A percentile compares a stretch with the other conserved stretches of the same genome.
phyloP scores from a whole-genome alignment of 495 filamentous ascomycete genomes.

The Hypoxylon subgilvum region DNA sequence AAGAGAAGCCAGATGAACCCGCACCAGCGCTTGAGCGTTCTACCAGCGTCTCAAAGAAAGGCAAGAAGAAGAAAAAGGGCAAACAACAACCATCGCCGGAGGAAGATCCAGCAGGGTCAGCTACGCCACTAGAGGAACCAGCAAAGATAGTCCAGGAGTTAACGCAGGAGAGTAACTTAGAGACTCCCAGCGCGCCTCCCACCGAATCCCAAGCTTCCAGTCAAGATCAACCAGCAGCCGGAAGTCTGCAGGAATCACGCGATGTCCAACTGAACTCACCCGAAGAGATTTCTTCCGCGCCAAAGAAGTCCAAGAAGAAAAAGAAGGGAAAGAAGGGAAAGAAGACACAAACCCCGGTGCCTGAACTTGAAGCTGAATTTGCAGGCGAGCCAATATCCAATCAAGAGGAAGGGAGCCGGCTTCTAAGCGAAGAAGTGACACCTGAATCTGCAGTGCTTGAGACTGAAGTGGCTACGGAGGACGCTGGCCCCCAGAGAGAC shows the following conservation, averaged over 20 bases:
- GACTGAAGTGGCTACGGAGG: conserved; percentile 6
- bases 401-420: conserved; percentile 1
- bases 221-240: conserved; percentile 16
- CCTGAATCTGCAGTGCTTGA: not conserved
- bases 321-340: conserved; percentile 32
- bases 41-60: conserved; percentile 21
- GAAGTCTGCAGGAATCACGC: conserved; percentile 1
- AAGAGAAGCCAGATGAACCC: conserved; percentile 12
- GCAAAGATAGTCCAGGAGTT: conserved; percentile 2
- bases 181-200: conserved; percentile 1
- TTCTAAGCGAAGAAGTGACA: conserved; percentile 1
- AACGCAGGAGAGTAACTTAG: conserved; percentile 7
- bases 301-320: conserved; percentile 38
- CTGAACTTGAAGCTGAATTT: conserved; percentile 4
- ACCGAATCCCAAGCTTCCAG: conserved; percentile 7
- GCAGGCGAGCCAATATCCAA: not conserved
- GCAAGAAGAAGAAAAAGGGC: conserved; percentile 34
- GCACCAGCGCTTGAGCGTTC: not conserved
- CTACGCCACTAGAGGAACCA: conserved; percentile 13
- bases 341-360: conserved; percentile 8
- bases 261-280: conserved; percentile 4
- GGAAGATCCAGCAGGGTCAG: conserved; percentile 8
- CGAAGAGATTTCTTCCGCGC: conserved; percentile 15
- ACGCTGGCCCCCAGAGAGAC: not conserved
- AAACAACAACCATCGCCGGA: conserved; percentile 11